Percentiles rank a stretch among this genome's conserved stretches.
Conservation (phyloP, 768 basidiomycete genomes). For the Macrolepiota fuliginosa region DNA sequence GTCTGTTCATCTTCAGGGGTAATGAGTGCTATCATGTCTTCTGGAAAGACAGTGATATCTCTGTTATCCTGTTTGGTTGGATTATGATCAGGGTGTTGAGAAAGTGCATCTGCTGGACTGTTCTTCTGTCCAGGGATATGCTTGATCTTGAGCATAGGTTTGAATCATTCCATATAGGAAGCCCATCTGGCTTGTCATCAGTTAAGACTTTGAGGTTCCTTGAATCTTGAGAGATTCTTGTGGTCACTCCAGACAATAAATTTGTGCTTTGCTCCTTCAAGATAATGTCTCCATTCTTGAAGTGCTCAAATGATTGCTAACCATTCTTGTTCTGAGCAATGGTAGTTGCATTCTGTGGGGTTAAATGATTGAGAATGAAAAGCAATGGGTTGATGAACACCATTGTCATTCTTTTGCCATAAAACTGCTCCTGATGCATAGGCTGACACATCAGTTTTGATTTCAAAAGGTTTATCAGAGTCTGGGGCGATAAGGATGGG, state of each 20-base stretch:
- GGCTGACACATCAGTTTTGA: slow-evolving; percentile 30
- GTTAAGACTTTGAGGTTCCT: slow-evolving; percentile 26
- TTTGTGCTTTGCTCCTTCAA: slow-evolving; percentile 17
- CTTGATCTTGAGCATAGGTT: neutral
- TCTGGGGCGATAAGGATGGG: slow-evolving; percentile 23
- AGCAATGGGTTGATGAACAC: slow-evolving; percentile 32
- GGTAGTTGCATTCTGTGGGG: slow-evolving; percentile 21
- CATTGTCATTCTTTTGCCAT: slow-evolving; percentile 15
- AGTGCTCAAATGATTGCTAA: slow-evolving; percentile 39
- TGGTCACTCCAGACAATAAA: slow-evolving; percentile 33
- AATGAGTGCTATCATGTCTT: neutral
- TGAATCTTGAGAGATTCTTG: slow-evolving; percentile 42
- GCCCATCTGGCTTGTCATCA: neutral
- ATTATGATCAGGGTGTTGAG: neutral
- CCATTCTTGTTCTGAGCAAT: slow-evolving; percentile 39
- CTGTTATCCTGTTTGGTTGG: neutral
- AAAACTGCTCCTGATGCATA: slow-evolving; percentile 31
- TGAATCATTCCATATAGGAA: neutral
- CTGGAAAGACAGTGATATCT: neutral
- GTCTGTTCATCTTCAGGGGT: neutral
- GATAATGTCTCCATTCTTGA: slow-evolving; percentile 26
- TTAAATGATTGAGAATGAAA: slow-evolving; percentile 33
- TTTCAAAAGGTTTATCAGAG: slow-evolving; percentile 18
- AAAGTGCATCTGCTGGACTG: neutral
- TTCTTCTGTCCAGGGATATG: neutral